phyloP scores from a whole-genome alignment of 495 filamentous ascomycete species.

The Penicillium odoratum region DNA sequence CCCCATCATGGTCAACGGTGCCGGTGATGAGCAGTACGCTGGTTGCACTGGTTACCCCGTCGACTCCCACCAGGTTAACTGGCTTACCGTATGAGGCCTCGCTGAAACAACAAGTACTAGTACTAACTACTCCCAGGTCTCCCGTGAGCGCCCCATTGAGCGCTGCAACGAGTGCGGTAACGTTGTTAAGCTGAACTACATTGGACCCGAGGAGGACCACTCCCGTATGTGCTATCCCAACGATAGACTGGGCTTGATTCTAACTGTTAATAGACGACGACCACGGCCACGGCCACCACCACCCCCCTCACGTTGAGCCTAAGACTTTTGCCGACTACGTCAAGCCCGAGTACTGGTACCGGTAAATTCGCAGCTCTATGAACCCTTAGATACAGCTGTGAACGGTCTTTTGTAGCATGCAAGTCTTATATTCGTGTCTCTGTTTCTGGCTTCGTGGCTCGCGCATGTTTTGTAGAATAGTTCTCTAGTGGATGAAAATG shows the following conservation, averaged over 20 bases:
- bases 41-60: conserved; percentile 94
- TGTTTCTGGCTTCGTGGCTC: conserved; percentile 24
- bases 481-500: conserved; percentile 42
- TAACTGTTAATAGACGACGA: conserved; percentile 33
- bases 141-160: conserved; percentile 85
- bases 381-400: conserved; percentile 16
- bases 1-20: conserved; percentile 85
- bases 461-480: conserved; percentile 46
- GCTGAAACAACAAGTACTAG: neutral
- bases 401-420: conserved; percentile 13
- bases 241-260: neutral
- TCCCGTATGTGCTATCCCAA: conserved; percentile 37
- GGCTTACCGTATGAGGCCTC: conserved; percentile 73
- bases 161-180: conserved; percentile 95
- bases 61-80: conserved; percentile 87
- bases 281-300: conserved; percentile 50
- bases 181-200: conserved; percentile 95
- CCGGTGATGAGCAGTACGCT: conserved; percentile 93
- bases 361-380: conserved; percentile 37
- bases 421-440: conserved; percentile 16
- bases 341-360: conserved; percentile 86
- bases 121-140: conserved; percentile 54
- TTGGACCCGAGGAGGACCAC: conserved; percentile 77
- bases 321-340: conserved; percentile 94
- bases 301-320: conserved; percentile 69